Base-by-base conservation (phyloP, 2,329 filamentous ascomycete genomes). In the Alternaria triticina region DNA sequence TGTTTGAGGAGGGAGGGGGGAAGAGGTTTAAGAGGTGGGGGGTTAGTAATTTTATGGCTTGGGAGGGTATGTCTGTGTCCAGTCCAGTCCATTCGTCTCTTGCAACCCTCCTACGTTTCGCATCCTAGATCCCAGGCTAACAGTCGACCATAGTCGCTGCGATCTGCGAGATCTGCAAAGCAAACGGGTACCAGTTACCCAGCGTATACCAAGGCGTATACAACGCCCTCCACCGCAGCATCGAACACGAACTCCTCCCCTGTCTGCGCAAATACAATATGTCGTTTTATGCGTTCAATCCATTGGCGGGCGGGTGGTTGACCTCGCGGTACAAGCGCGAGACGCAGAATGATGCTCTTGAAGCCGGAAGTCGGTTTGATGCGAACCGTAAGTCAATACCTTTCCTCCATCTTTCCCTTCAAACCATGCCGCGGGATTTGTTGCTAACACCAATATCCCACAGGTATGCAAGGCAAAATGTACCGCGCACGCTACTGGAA, bases 291-390 rank as follows among this genome's bases (percentile, higher is more conserved):
- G 69, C 64, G 0, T 70, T 65, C 52, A 70, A 70, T 46, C 70
- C 70, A 0, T 60, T 72, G 9, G 70, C 67, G 3, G 70, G 70
- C 11, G 70, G 70, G 3, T 69, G 59, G 46, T 27, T 71, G 9
- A 72, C 70, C 2, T 49, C 62, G 10, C 64, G 66, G 5, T 72
- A 69, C 28, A 52, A 57, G 17, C 66, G 69, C n/a, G 44, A 79
- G 94, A 65, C 91, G 86, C 68, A 78, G 52, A 66, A 71, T 36
- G 46, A 33, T 3, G 73, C 79, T 33, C 63, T 79, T 5, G 82
- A 83, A 64, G 59, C 72, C 5, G 81, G 82, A 3, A 74, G 70
- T 12, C 75, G 83, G 4, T 86, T 51, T 15, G 47, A 51, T 22
- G 27, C 47, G 2, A 51, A 51, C 4, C 47, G 47, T 46, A 22